A percentile compares a stretch with the other conserved stretches of the same genome.
Conservation (phyloP, 1,284 basidiomycete species). For the Rhodotorula sp. region DNA sequence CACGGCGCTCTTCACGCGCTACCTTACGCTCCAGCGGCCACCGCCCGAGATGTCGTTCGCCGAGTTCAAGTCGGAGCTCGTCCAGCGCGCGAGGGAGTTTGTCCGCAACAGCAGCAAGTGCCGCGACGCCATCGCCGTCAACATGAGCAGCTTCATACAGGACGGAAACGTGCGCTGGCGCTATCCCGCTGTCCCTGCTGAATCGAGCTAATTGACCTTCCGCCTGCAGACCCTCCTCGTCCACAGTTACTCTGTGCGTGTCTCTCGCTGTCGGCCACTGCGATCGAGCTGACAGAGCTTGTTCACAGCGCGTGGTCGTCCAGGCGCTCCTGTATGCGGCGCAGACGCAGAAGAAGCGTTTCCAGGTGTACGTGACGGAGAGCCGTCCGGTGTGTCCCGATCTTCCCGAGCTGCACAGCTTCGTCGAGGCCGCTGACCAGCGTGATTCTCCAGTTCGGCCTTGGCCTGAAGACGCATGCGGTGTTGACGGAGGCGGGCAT, state of each 20-base stretch:
- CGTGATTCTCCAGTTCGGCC: conserved; percentile 43
- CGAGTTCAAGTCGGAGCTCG: conserved; percentile 76
- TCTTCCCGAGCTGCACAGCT: neutral
- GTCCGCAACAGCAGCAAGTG: conserved; percentile 57
- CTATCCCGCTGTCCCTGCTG: neutral
- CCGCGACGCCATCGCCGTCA: conserved; percentile 82
- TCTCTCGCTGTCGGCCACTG: conserved; percentile 56
- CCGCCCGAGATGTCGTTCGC: conserved; percentile 62
- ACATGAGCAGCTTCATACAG: conserved; percentile 88
- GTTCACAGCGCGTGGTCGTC: conserved; percentile 89
- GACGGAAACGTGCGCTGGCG: conserved; percentile 71
- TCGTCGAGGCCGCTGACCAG: neutral
- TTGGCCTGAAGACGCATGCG: conserved; percentile 83
- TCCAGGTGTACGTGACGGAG: conserved; percentile 97
- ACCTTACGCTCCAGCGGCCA: conserved; percentile 66
- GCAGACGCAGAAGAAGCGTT: conserved; percentile 79
- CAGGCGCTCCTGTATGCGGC: conserved; percentile 81
- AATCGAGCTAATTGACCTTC: conserved; percentile 1
- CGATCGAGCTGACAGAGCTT: neutral
- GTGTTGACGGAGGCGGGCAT: conserved; percentile 80
- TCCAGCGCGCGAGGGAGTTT: conserved; percentile 70
- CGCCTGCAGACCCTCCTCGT: conserved; percentile 32
- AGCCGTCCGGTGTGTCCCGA: conserved; percentile 71
- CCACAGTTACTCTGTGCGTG: conserved; percentile 35
- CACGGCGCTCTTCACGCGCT: conserved; percentile 83